Percentiles rank a stretch among this genome's conserved stretches.
These are phyloP conservation scores for Pneumocystis jirovecii DNA, from an alignment of 1,139 yeast genomes.

Conservation along the genomic window DNA sequence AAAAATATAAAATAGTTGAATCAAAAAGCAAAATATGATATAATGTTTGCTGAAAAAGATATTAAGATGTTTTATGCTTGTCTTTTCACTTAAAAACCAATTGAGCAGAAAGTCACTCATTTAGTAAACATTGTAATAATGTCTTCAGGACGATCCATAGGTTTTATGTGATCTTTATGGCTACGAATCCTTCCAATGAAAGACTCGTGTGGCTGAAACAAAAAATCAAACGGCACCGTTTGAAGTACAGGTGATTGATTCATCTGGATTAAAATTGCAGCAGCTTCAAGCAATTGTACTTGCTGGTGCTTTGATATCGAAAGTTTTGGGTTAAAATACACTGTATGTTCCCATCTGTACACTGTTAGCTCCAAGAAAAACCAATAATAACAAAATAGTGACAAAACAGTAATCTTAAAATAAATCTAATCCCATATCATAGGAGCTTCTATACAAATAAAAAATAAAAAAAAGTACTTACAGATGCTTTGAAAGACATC, in stretches of 20 bases:
- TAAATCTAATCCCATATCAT: not conserved
- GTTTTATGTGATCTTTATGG: not conserved
- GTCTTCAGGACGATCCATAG: not conserved
- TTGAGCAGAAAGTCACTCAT: not conserved
- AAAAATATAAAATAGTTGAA: not conserved
- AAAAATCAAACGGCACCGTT: not conserved
- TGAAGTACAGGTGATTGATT: conserved; percentile 30
- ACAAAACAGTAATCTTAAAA: too few relatives aligned
- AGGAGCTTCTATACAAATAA: not conserved
- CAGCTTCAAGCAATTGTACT: conserved; percentile 77
- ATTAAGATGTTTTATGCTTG: too few relatives aligned
- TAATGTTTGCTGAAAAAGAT: not conserved
- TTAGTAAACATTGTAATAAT: not conserved
- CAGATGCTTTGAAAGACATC: not conserved
- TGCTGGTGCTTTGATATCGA: conserved; percentile 81
- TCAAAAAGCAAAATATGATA: not conserved
- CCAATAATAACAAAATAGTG: not conserved
- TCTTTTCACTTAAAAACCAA: too few relatives aligned
- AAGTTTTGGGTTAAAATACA: conserved; percentile 76
- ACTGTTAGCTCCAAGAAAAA: not conserved
- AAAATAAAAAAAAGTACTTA: not conserved
- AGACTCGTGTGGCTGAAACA: not conserved
- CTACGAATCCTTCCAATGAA: not conserved
- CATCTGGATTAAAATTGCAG: conserved; percentile 71
- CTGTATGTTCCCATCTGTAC: conserved; percentile 74